Base-by-base conservation (phyloP, 2,329 filamentous ascomycete species). In the Chaetothyriales sp. region DNA sequence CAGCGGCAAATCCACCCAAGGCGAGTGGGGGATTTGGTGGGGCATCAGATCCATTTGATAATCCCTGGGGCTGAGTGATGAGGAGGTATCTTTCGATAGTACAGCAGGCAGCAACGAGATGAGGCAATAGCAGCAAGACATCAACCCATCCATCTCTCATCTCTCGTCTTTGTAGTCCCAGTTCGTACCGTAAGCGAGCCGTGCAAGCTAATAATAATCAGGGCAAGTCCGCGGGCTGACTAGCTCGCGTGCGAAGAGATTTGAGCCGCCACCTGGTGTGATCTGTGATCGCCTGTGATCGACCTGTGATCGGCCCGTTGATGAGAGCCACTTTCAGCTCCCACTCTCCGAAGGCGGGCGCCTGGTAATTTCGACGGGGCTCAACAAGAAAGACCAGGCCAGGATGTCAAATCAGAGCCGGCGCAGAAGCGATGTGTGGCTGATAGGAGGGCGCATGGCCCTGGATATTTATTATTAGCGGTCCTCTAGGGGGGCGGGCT, bases 11-110 rank as follows among this genome's bases (percentile, higher is more conserved):
- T 18, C 44, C 52, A 2, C 32, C 55, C 5, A 58, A 56, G 36
- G 15, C 46, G 12, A 47, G 46, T 44, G 53, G 55, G 8, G 58
- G 58, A 36, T 59, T 60, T 60, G 58, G 57, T 28, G 57, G 51
- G 32, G 51, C 48, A 32, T 51, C 55, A 18, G 58, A 60, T 48
- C 57, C 57, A 20, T 60, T 60, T 54, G 58, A 60, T 36, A 60
- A 60, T 48, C 58, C 58, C 19, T 60, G 58, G 58, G 58, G 57
- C 51, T 60, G 52, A 36, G 46, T n/a, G n/a, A n/a, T n/a, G n/a
- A n/a, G 32, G 19, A 28, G 18, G 18, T 1, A 19, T 39, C 15
- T 26, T 15, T 19, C 43, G 42, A 49, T 44, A 19, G 19, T n/a
- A 39, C 22, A 25, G 22, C 22, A 25, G 22, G 22, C 22, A 25